A percentile compares a stretch with the other conserved stretches of the same genome.
Evolutionary conservation across 805 yeast genomes (phyloP).

Genomic region (Saturnispora zaruensis): DNA sequence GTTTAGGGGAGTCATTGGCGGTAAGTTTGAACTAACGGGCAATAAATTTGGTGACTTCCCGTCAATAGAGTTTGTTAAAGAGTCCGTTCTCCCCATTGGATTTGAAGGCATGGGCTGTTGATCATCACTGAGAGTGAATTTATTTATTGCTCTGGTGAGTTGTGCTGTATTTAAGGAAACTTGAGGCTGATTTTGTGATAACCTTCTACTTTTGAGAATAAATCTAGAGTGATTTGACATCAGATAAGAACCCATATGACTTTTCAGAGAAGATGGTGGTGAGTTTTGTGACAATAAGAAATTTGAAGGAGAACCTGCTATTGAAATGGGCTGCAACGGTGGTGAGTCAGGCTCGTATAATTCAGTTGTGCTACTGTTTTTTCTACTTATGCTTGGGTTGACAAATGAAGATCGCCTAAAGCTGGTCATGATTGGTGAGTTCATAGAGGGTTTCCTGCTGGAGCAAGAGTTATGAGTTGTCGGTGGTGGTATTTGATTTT

Average conservation of each 20-base stretch:
- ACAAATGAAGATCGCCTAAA: slow-evolving; percentile 4
- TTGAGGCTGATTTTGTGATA: background rate
- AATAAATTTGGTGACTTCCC: slow-evolving; percentile 29
- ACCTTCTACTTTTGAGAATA: background rate
- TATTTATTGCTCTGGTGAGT: slow-evolving; percentile 1
- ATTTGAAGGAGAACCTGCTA: slow-evolving; percentile 48
- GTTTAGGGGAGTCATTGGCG: slow-evolving; percentile 32
- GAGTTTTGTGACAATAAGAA: slow-evolving; percentile 46
- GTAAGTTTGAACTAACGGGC: slow-evolving; percentile 29
- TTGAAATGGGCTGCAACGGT: slow-evolving; percentile 40
- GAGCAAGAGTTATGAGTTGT: slow-evolving; percentile 1
- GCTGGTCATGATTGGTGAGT: slow-evolving; percentile 8
- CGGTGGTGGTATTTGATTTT: slow-evolving; percentile 3
- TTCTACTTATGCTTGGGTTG: slow-evolving; percentile 1
- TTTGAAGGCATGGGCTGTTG: background rate
- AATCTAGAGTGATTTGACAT: slow-evolving; percentile 6
- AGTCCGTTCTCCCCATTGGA: slow-evolving; percentile 17
- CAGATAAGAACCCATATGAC: slow-evolving; percentile 5
- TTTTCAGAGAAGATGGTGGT: slow-evolving; percentile 35
- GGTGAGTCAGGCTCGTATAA: slow-evolving; percentile 41
- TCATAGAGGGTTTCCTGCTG: slow-evolving; percentile 14
- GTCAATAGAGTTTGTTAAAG: slow-evolving; percentile 23
- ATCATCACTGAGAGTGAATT: background rate
- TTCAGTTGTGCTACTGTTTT: slow-evolving; percentile 9
- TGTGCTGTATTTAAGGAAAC: background rate